Evolutionary conservation across 495 filamentous ascomycete species (phyloP).

Genomic region (Umbilicaria muhlenbergii): DNA sequence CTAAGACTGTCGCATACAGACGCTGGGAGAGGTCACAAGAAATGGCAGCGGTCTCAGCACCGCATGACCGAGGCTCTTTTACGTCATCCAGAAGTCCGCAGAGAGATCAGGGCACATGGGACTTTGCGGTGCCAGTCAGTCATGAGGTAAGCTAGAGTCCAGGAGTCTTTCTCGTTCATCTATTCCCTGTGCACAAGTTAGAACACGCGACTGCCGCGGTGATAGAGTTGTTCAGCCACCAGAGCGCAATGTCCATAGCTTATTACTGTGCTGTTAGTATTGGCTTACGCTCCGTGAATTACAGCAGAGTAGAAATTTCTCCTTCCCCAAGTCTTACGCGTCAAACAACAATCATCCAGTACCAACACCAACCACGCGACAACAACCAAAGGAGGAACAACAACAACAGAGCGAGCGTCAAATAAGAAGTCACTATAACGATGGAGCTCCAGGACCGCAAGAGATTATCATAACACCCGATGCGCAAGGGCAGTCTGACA

Average conservation of each 20-base stretch:
- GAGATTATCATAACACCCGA: constrained; percentile 11
- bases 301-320: background rate
- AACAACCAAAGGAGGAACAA: background rate
- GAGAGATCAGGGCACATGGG: background rate
- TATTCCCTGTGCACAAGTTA: background rate
- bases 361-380: constrained; percentile 1
- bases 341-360: constrained; percentile 1
- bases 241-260: too few species aligned
- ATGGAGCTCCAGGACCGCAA: constrained; percentile 11
- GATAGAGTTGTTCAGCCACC: too few species aligned
- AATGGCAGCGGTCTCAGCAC: constrained; percentile 5
- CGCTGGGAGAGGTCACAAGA: background rate
- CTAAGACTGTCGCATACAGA: constrained; percentile 1
- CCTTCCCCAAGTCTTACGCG: background rate
- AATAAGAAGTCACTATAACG: background rate
- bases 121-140: background rate
- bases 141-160: constrained; percentile 5
- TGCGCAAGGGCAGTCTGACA: constrained; percentile 7
- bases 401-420: background rate
- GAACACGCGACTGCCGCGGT: too few species aligned
- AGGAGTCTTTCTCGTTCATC: background rate
- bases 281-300: too few species aligned
- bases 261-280: too few species aligned
- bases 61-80: background rate
- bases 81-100: background rate